Conservation (phyloP, 208 protist genomes). For the Polymyxa betae region DNA sequence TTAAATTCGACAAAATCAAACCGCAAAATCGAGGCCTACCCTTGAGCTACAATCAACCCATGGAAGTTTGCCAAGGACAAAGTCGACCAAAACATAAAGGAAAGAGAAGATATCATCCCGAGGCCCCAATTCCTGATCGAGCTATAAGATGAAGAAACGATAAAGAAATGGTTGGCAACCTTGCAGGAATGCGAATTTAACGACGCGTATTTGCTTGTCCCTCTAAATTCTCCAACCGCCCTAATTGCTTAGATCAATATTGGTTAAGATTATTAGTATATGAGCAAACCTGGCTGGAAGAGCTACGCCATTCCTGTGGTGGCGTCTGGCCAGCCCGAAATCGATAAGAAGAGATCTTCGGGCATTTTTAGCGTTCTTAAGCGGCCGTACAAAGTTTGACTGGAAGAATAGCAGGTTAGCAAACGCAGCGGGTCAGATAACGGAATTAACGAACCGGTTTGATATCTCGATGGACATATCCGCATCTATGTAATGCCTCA, state of each 20-base stretch:
- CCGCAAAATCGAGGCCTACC: background rate
- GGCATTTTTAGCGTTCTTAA: background rate
- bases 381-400: slow-evolving; percentile 40
- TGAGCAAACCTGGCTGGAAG: slow-evolving; percentile 16
- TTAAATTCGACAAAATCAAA: background rate
- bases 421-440: background rate
- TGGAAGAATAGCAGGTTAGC: background rate
- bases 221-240: background rate
- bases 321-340: slow-evolving; percentile 28
- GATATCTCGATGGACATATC: slow-evolving; percentile 38
- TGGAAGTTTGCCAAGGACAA: background rate
- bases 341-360: background rate
- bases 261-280: too few relatives aligned
- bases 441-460: slow-evolving; percentile 12
- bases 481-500: slow-evolving; percentile 20
- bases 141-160: background rate
- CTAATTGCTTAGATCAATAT: background rate
- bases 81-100: slow-evolving; percentile 33
- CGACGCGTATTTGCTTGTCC: slow-evolving; percentile 35
- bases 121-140: background rate
- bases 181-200: background rate
- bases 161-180: background rate
- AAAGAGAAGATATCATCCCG: slow-evolving; percentile 39
- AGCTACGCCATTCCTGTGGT: background rate
- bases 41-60: slow-evolving; percentile 27